Percentiles rank a stretch among this genome's conserved stretches.
These are phyloP conservation scores for Zymoseptoria tritici DNA, from an alignment of 2,329 filamentous ascomycete genomes.

Conservation along the genomic window DNA sequence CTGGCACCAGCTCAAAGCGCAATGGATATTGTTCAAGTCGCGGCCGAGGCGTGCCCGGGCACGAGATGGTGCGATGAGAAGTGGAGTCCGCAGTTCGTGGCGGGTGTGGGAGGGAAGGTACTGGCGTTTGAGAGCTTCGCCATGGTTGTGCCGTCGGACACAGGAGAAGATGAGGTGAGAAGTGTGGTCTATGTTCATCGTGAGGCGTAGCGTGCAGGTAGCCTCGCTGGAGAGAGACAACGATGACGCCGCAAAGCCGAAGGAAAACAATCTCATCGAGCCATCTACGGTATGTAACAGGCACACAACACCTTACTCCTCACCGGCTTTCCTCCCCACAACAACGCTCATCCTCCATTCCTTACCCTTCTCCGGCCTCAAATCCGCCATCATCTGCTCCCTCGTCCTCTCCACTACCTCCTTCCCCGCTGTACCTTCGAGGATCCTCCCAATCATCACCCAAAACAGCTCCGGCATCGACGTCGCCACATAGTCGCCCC, in stretches of 20 bases:
- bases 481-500: no score
- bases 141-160: conserved; percentile 24
- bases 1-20: conserved; percentile 18
- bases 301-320: neutral
- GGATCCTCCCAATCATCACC: no score
- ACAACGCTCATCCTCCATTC: conserved; percentile 9
- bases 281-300: neutral
- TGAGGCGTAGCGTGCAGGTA: neutral
- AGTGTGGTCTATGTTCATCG: conserved; percentile 27
- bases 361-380: conserved; percentile 8
- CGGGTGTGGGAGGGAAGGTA: conserved; percentile 25
- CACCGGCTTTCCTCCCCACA: neutral
- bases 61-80: conserved; percentile 20
- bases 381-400: conserved; percentile 5
- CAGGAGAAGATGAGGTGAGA: conserved; percentile 18
- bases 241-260: neutral
- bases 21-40: conserved; percentile 18
- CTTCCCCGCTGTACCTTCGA: no score
- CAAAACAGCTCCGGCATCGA: no score
- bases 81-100: conserved; percentile 25
- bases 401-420: neutral
- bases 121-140: conserved; percentile 25
- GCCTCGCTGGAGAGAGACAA: neutral
- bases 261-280: neutral
- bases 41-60: conserved; percentile 11